These are phyloP conservation scores for Rhynchospora pubera DNA, from an alignment of 176 grass and related monocot species.

Conservation along the genomic window DNA sequence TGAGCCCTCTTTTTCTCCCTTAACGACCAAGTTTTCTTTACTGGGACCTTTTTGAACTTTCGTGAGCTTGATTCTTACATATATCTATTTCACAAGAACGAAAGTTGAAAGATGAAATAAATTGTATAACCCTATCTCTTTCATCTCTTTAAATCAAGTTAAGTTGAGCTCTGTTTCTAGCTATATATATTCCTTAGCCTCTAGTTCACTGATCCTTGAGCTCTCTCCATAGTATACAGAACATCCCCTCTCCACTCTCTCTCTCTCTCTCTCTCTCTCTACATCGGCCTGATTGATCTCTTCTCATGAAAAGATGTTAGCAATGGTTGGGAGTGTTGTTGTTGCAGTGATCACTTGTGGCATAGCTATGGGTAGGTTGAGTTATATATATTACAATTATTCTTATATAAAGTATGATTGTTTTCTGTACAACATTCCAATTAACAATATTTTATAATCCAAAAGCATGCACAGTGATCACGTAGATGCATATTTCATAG, in stretches of 20 bases:
- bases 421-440: background rate
- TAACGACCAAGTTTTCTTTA: slow-evolving; percentile 1
- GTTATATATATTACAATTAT: background rate
- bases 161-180: background rate
- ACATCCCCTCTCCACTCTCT: too few species aligned
- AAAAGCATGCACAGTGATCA: background rate
- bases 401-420: background rate
- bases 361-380: slow-evolving; percentile 57
- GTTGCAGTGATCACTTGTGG: slow-evolving; percentile 51
- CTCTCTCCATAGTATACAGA: slow-evolving; percentile 11
- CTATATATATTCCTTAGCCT: slow-evolving; percentile 13
- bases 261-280: too few species aligned
- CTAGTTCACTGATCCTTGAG: background rate
- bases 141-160: background rate
- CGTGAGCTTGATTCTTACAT: background rate
- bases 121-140: background rate
- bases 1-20: background rate
- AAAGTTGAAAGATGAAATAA: background rate
- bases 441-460: background rate
- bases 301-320: background rate
- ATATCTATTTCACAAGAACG: background rate
- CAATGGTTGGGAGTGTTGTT: slow-evolving; percentile 31
- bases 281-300: background rate
- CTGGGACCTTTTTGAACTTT: background rate
- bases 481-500: background rate